Evolutionary conservation across 2,329 filamentous ascomycete genomes (phyloP), one percentile per base, ranked within the genome.

Genomic region (Aspergillus sp.): DNA sequence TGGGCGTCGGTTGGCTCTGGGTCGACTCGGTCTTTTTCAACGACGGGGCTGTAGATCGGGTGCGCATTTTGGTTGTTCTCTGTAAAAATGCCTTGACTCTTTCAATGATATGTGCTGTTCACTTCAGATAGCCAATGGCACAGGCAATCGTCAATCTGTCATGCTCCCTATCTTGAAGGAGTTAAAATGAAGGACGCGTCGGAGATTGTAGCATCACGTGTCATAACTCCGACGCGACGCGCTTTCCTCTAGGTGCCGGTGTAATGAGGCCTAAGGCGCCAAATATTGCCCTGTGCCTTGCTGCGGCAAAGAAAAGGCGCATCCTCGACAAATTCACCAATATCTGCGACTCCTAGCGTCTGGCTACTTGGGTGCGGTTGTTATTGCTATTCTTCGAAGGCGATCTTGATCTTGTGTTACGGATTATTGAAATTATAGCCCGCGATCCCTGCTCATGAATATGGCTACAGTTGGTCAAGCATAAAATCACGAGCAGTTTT

Each of bases 11-110:
- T 35, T 51, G 43, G 19, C 6, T 54, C 17, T 64, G 46, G 22
- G 59, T 49, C 12, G 52, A 6, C 6, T 53, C 48, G 10, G 54
- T 20, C 32, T 57, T 48, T 41, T 52, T 49, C 3, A 47, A 23
- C 15, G 52, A 39, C n/a, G 58, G 55, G 27, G 63, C 49, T 25
- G 52, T 35, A 38, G 61, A 57, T 41, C 60, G 57, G 46, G 66
- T 65, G 57, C 56, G 64, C 55, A 59, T 66, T 42, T 45, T 48
- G 47, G 46, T 33, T 30, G 30, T 7, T 20, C 41, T 13, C 22
- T 7, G 15, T 25, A 43, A 5, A 4, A 30, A 30, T 30, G 4
- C 25, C 25, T 30, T 30, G 10, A 22, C 5, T 22, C 20, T 30
- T 27, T 7, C 25, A 12, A 27, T 20, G 23, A 13, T 30, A 4